Base-by-base conservation (phyloP, 495 filamentous ascomycete species). In the Penicillium silybi region DNA sequence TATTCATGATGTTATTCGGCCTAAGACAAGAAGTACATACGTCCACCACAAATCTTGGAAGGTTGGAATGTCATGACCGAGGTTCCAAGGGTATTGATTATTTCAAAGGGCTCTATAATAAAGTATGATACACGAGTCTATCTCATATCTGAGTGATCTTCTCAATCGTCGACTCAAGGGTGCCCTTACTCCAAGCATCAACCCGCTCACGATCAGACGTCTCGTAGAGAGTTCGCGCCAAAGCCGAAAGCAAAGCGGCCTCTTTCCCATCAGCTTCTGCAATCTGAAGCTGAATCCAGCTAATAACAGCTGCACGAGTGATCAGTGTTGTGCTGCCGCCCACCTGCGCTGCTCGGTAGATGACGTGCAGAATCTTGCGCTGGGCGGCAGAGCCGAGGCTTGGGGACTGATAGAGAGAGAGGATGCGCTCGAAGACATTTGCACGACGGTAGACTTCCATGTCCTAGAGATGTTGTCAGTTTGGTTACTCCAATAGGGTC, bases 281-380 rank as follows among this genome's bases (percentile, higher is more conserved):
- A 9, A 79, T 62, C 63, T 83, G 80, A 52, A 77, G 77, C 46
- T 86, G 74, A 25, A 95, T 78, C 90, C 92, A 98, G 49, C 80
- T 85, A 44, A 93, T 64, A 13, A 89, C 70, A n/a, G 88, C 92
- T 19, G 86, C 84, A 56, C 93, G 76, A 11, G 92, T 96, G 25
- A 91, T 86, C 35, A 96, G 71, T 11, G 90, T 96, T 19, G 86
- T 88, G 63, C 89, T 90, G 0, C 90, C 93, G 3, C 85, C 83
- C 18, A 95, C 84, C 19, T 78, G 77, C 0, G 83, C 86, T 7
- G 83, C 81, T 22, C 87, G 81, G 60, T 88, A 90, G 6, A 96
- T 46, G 13, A 96, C 70, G 41, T 84, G 76, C 15, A 96, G 50
- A 19, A 96, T 75, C 67, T 86, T 87, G 39, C 82, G 82, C 57